These are phyloP conservation scores for Willaertia magna DNA, from an alignment of 208 protist genomes.

Conservation along the genomic window DNA sequence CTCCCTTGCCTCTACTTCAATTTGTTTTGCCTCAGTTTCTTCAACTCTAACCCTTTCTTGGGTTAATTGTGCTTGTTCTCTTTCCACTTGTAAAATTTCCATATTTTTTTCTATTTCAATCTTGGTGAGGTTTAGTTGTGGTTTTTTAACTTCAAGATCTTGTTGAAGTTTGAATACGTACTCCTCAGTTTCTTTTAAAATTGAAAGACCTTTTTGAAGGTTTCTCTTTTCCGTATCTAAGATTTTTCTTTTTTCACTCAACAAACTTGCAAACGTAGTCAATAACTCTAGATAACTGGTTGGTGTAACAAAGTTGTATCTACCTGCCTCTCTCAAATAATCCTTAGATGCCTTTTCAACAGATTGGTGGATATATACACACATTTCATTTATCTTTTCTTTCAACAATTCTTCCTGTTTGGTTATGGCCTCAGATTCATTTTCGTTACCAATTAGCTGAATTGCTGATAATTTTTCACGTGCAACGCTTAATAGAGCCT, in stretches of 20 bases:
- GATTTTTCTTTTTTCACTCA: conserved; percentile 58
- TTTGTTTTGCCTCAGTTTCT: conserved; percentile 66
- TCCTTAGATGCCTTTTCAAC: conserved; percentile 66
- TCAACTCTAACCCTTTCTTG: conserved; percentile 70
- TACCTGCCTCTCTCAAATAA: conserved; percentile 73
- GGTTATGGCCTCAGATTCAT: conserved; percentile 73
- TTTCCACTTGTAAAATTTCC: conserved; percentile 76
- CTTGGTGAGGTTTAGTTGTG: conserved; percentile 77
- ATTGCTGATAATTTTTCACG: conserved; percentile 60
- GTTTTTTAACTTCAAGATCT: conserved; percentile 81
- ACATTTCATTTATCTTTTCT: conserved; percentile 65
- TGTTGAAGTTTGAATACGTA: conserved; percentile 77
- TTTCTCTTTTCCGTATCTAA: conserved; percentile 60
- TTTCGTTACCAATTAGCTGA: conserved; percentile 72
- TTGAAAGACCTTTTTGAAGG: conserved; percentile 80
- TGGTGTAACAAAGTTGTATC: conserved; percentile 96
- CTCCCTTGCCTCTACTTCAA: conserved; percentile 73
- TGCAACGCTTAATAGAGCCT: conserved; percentile 84
- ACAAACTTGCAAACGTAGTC: conserved; percentile 62
- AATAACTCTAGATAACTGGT: conserved; percentile 94
- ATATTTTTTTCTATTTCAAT: conserved; percentile 82
- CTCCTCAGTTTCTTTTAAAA: conserved; percentile 76
- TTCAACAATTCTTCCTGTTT: conserved; percentile 65
- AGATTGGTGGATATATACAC: conserved; percentile 77
- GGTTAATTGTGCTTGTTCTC: conserved; percentile 74